Conservation (phyloP, 805 yeast genomes). For the Hanseniaspora opuntiae region DNA sequence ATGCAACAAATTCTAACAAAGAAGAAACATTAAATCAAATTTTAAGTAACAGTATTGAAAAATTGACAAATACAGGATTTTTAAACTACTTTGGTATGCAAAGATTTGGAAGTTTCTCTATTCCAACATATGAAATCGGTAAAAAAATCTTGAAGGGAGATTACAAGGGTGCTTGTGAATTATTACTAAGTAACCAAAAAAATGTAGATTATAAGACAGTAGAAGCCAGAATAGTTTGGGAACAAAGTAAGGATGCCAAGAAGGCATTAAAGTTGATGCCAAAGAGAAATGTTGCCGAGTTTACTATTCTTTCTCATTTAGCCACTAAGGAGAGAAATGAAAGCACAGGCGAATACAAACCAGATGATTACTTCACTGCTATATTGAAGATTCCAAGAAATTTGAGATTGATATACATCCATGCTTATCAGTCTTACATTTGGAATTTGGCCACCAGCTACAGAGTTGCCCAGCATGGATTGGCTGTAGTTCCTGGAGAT, state of each 20-base stretch:
- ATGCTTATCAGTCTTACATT: constrained; percentile 89
- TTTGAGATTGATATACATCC: constrained; percentile 86
- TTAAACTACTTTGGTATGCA: constrained; percentile 97
- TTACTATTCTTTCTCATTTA: constrained; percentile 50
- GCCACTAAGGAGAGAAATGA: constrained; percentile 36
- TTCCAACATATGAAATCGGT: constrained; percentile 83
- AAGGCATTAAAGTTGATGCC: constrained; percentile 70
- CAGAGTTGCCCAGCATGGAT: constrained; percentile 59
- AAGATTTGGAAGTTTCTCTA: constrained; percentile 88
- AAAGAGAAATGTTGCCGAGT: constrained; percentile 73
- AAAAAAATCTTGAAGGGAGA: constrained; percentile 52
- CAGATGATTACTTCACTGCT: constrained; percentile 57
- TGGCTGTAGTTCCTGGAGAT: constrained; percentile 65
- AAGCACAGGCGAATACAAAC: constrained; percentile 32
- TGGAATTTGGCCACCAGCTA: constrained; percentile 83
- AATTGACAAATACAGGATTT: constrained; percentile 58
- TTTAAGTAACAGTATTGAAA: constrained; percentile 39
- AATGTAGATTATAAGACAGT: constrained; percentile 68
- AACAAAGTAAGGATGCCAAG: constrained; percentile 50
- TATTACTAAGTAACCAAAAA: constrained; percentile 75
- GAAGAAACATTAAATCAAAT: constrained; percentile 30
- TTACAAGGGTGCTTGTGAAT: constrained; percentile 68
- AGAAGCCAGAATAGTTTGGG: constrained; percentile 76
- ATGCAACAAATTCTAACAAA: constrained; percentile 11
- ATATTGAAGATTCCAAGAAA: constrained; percentile 85